Evolutionary conservation across 306 rosid species (phyloP).

Genomic region (Vicia faba): DNA sequence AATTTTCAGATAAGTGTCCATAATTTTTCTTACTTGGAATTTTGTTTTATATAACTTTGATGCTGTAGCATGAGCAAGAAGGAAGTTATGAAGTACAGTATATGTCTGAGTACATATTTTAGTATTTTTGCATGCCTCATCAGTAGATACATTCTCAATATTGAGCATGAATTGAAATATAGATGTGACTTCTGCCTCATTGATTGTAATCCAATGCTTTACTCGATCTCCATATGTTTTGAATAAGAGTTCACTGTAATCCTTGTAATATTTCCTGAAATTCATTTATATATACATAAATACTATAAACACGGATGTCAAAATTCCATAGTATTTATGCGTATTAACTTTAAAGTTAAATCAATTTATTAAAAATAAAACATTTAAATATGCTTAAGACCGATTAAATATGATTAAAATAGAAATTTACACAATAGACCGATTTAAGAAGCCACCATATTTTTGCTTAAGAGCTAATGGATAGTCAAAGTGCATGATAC

Average conservation of each 20-base stretch:
- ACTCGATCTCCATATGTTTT: constrained; percentile 53
- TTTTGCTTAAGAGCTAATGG: constrained; percentile 27
- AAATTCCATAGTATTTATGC: too few species aligned
- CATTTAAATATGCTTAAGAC: neutral
- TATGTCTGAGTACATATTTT: constrained; percentile 42
- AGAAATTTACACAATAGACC: constrained; percentile 38
- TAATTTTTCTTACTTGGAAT: constrained; percentile 25
- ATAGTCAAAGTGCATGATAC: constrained; percentile 37
- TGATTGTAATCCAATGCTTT: constrained; percentile 48
- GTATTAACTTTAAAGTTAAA: neutral
- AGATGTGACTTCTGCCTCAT: constrained; percentile 43
- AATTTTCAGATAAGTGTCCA: too few species aligned
- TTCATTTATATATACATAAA: neutral
- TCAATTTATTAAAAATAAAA: neutral
- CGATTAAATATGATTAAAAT: neutral
- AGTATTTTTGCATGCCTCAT: constrained; percentile 11
- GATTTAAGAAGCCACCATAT: constrained; percentile 32
- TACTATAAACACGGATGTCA: too few species aligned
- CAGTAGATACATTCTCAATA: constrained; percentile 33
- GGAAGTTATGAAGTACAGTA: constrained; percentile 37
- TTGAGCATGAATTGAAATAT: constrained; percentile 34
- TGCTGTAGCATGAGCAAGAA: constrained; percentile 47
- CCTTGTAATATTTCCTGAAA: constrained; percentile 44
- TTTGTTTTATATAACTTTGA: constrained; percentile 37
- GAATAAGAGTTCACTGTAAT: constrained; percentile 44